Conservation (phyloP, 1,284 basidiomycete genomes). For the Exsudoporus floridanus region DNA sequence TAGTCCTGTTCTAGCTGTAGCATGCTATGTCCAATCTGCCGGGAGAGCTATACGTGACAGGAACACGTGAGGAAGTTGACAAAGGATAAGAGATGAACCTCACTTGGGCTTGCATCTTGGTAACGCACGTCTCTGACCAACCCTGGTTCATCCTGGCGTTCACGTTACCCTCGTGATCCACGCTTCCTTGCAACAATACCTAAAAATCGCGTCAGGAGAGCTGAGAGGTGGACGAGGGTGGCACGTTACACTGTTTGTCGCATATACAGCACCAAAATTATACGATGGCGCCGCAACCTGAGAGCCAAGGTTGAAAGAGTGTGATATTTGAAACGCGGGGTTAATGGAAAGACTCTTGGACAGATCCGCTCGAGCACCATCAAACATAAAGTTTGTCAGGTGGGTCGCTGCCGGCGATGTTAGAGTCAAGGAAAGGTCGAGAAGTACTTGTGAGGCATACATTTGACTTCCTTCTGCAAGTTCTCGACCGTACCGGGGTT, state of each 20-base stretch:
- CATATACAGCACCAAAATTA: slow-evolving; percentile 94
- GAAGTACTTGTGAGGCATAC: slow-evolving; percentile 44
- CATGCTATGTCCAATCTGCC: slow-evolving; percentile 80
- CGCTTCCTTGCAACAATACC: slow-evolving; percentile 90
- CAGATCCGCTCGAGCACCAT: slow-evolving; percentile 94
- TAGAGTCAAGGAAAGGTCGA: slow-evolving; percentile 12
- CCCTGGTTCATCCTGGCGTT: slow-evolving; percentile 89
- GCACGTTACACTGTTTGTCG: slow-evolving; percentile 65
- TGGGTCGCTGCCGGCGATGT: slow-evolving; percentile 66
- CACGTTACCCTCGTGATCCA: slow-evolving; percentile 92
- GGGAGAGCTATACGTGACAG: slow-evolving; percentile 50
- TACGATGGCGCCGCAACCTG: slow-evolving; percentile 79
- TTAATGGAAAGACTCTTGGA: slow-evolving; percentile 92
- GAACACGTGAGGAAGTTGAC: slow-evolving; percentile 15
- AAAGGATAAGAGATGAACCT: slow-evolving; percentile 24
- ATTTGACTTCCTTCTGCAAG: slow-evolving; percentile 86
- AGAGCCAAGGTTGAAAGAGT: slow-evolving; percentile 89
- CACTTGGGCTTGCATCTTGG: slow-evolving; percentile 91
- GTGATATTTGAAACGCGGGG: slow-evolving; percentile 97
- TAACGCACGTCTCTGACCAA: slow-evolving; percentile 78
- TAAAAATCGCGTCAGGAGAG: slow-evolving; percentile 37
- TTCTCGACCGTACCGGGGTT: slow-evolving; percentile 91
- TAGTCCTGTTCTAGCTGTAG: slow-evolving; percentile 95
- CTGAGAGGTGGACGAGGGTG: background rate
- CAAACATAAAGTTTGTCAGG: slow-evolving; percentile 93